phyloP scores from a whole-genome alignment of 78 protist species.

The Isochrysis galbana region DNA sequence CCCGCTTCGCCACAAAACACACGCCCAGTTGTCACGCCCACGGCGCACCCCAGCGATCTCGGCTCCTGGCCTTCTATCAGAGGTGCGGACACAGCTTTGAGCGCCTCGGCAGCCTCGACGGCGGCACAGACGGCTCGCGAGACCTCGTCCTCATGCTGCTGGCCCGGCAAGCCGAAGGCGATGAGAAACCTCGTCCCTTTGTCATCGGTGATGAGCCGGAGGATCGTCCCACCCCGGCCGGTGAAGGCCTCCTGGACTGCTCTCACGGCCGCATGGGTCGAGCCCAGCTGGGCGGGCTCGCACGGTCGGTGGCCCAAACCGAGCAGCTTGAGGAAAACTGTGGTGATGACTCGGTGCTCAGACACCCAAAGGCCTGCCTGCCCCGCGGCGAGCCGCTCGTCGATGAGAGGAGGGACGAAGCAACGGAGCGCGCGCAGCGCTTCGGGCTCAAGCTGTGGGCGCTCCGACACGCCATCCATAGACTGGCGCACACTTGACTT shows the following conservation, averaged over 20 bases:
- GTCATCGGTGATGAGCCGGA: constrained; percentile 30
- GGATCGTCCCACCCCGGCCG: constrained; percentile 2
- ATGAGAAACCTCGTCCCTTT: not conserved
- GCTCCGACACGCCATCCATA: too few relatives aligned
- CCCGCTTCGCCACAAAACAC: constrained; percentile 29
- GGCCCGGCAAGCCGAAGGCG: constrained; percentile 34
- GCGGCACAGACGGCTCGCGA: not conserved
- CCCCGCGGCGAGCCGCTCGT: not conserved
- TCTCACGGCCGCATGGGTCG: not conserved
- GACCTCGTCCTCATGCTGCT: not conserved
- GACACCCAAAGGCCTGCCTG: not conserved
- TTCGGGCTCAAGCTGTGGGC: not conserved
- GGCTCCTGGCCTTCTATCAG: too few relatives aligned
- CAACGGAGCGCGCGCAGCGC: not conserved
- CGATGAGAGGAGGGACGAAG: not conserved
- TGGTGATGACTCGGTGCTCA: not conserved
- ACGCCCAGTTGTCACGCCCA: constrained; percentile 29
- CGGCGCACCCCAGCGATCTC: too few relatives aligned
- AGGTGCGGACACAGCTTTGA: too few relatives aligned
- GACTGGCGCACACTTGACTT: too few relatives aligned
- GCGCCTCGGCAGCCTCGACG: too few relatives aligned
- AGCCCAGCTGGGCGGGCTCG: not conserved
- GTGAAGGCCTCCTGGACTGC: not conserved
- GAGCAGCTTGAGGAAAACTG: not conserved
- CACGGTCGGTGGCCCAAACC: not conserved